Evolutionary conservation across 2,329 filamentous ascomycete species (phyloP), one percentile per base, ranked within the genome.

Genomic region (Dactylellina drechsleri): DNA sequence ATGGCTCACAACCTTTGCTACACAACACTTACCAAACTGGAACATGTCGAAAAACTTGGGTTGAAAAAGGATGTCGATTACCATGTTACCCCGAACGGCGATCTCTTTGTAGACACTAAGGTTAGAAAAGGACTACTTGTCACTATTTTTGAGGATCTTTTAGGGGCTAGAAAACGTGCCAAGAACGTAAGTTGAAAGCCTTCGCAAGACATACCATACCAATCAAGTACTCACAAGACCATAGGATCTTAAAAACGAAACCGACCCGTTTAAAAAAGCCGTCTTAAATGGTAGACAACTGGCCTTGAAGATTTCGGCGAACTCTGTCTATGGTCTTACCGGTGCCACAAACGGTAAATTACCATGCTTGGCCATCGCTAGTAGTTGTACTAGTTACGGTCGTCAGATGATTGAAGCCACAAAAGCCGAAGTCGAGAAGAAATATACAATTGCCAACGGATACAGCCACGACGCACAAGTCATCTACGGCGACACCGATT

Each of bases 361-460:
- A 47, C 95, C 95, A 0, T 99, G 95, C 85, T 85, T 99, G 72
- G 89, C 91, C 47, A 98, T 99, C 82, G 95, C 95, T 75, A 96
- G 93, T 84, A 97, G 93, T 83, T 98, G 95, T 13, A 99, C 95
- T 1, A 93, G 91, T 84, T 99, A 97, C 80, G 95, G 95, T 78
- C 92, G 95, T 79, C 91, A 97, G 81, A 99, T 99, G 95, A 99
- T 99, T 84, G 94, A 98, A 82, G 95, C 90, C 83, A 98, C 95
- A 0, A 98, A 97, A 82, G 61, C 91, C n/a, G 95, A 98, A 81
- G 95, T 99, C 5, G 94, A 98, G 83, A 86, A 87, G 47, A 90
- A 88, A 78, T 99, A 97, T 82, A 94, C 88, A 57, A 93, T 97
- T 67, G 92, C 92, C 58, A 98, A 99, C 79, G 95, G 95, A 16